Evolutionary conservation across 768 basidiomycete genomes (phyloP).

Genomic region (Boletus subcaerulescens): DNA sequence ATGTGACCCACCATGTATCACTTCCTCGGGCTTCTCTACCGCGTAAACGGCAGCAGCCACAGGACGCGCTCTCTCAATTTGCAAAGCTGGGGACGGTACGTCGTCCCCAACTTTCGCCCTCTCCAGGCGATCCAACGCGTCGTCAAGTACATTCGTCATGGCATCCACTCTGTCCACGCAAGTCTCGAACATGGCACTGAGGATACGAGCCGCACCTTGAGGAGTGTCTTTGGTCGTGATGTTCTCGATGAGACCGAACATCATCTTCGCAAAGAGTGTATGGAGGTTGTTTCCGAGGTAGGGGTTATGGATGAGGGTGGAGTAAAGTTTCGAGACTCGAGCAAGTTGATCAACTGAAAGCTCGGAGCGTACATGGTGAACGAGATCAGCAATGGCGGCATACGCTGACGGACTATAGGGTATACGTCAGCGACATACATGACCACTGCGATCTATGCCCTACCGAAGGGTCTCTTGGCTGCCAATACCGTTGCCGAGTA

Average conservation of each 20-base stretch:
- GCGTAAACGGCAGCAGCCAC: slow-evolving; percentile 75
- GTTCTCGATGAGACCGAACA: slow-evolving; percentile 84
- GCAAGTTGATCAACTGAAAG: slow-evolving; percentile 73
- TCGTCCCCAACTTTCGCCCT: slow-evolving; percentile 39
- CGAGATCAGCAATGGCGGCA: slow-evolving; percentile 86
- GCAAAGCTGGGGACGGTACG: slow-evolving; percentile 49
- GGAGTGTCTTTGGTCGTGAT: slow-evolving; percentile 73
- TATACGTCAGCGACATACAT: slow-evolving; percentile 1
- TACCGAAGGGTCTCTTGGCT: slow-evolving; percentile 84
- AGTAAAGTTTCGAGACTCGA: slow-evolving; percentile 79
- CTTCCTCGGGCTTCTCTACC: slow-evolving; percentile 77
- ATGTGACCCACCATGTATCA: slow-evolving; percentile 63
- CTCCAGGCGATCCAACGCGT: slow-evolving; percentile 47
- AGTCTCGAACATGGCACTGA: slow-evolving; percentile 75
- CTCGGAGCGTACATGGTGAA: slow-evolving; percentile 87
- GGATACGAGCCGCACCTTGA: slow-evolving; percentile 63
- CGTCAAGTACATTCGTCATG: slow-evolving; percentile 58
- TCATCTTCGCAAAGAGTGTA: slow-evolving; percentile 88
- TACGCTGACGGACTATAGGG: slow-evolving; percentile 68
- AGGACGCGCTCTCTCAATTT: slow-evolving; percentile 85
- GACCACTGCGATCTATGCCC: slow-evolving; percentile 13
- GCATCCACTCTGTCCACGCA: slow-evolving; percentile 84
- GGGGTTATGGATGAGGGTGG: slow-evolving; percentile 85
- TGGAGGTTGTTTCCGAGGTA: slow-evolving; percentile 78
- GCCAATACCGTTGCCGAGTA: slow-evolving; percentile 81